phyloP scores from a whole-genome alignment of 1,139 yeast genomes.

The Tardiomyces depauwii region DNA sequence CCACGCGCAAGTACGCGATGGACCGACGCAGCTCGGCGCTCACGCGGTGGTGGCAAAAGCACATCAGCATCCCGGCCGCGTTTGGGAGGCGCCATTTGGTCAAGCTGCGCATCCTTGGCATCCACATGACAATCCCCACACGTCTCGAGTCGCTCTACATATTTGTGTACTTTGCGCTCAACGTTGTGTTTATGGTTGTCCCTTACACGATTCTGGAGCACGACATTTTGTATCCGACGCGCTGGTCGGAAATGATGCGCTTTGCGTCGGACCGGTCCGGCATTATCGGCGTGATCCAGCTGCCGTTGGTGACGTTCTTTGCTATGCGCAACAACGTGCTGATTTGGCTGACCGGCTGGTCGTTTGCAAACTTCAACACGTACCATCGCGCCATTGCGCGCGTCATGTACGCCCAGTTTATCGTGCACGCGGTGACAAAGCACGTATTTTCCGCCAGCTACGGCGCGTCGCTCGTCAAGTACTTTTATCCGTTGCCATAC shows the following conservation, averaged over 20 bases:
- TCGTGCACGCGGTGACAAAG: constrained; percentile 26
- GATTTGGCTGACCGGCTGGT: constrained; percentile 49
- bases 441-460: constrained; percentile 28
- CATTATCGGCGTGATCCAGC: constrained; percentile 43
- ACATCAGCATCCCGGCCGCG: constrained; percentile 23
- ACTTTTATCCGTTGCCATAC: constrained; percentile 25
- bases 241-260: constrained; percentile 32
- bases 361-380: constrained; percentile 47
- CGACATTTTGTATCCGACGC: constrained; percentile 31
- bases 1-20: constrained; percentile 16
- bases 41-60: constrained; percentile 14
- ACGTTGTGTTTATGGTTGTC: constrained; percentile 32
- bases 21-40: constrained; percentile 13
- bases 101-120: constrained; percentile 13
- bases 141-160: constrained; percentile 48
- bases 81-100: constrained; percentile 23
- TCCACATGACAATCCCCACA: constrained; percentile 40
- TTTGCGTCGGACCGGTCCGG: constrained; percentile 50
- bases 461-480: constrained; percentile 22
- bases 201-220: constrained; percentile 32
- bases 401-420: constrained; percentile 36
- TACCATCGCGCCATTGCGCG: constrained; percentile 53
- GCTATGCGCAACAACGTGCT: constrained; percentile 53
- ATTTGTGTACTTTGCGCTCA: constrained; percentile 35
- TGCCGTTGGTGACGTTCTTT: constrained; percentile 45